phyloP scores from a whole-genome alignment of 2,329 filamentous ascomycete genomes.

The Trichoderma polysporum region DNA sequence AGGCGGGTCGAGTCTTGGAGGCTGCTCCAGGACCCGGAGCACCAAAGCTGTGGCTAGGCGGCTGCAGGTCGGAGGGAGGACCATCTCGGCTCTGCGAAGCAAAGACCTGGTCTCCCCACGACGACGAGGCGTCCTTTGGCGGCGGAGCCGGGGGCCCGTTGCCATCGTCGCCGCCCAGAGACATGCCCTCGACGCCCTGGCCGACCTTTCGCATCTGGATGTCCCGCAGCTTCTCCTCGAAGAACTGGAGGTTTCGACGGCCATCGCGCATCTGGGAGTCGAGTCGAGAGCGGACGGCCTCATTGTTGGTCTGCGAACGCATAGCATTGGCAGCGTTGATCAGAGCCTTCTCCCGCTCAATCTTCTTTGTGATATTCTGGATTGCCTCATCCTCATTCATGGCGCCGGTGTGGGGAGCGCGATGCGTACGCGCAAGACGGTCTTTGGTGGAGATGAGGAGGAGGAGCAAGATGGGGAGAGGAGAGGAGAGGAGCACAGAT shows the following conservation, averaged over 20 bases:
- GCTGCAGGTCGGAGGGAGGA: slow-evolving; percentile 72
- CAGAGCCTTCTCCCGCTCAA: slow-evolving; percentile 93
- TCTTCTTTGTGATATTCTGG: slow-evolving; percentile 90
- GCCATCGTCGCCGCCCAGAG: slow-evolving; percentile 52
- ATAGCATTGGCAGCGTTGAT: slow-evolving; percentile 93
- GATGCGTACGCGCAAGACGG: slow-evolving; percentile 42
- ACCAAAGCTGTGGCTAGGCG: slow-evolving; percentile 75
- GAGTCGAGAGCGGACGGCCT: slow-evolving; percentile 82
- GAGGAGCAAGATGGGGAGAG: slow-evolving; percentile 6
- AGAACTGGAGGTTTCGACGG: slow-evolving; percentile 89
- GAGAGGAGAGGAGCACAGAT: slow-evolving; percentile 16
- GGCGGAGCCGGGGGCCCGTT: slow-evolving; percentile 63
- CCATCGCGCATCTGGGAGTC: slow-evolving; percentile 94
- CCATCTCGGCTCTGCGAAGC: slow-evolving; percentile 61
- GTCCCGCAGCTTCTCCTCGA: slow-evolving; percentile 88
- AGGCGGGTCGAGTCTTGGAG: slow-evolving; percentile 81
- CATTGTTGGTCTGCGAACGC: slow-evolving; percentile 94
- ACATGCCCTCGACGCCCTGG: slow-evolving; percentile 66
- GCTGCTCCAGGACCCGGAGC: slow-evolving; percentile 63
- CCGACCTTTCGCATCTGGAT: slow-evolving; percentile 78
- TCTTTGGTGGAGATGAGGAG: slow-evolving; percentile 14
- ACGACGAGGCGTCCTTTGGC: slow-evolving; percentile 65
- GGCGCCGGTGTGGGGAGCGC: slow-evolving; percentile 42
- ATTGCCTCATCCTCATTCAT: slow-evolving; percentile 66
- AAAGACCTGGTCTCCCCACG: slow-evolving; percentile 58